phyloP scores from a whole-genome alignment of 257 asterid species.

The Salvia miltiorrhiza region DNA sequence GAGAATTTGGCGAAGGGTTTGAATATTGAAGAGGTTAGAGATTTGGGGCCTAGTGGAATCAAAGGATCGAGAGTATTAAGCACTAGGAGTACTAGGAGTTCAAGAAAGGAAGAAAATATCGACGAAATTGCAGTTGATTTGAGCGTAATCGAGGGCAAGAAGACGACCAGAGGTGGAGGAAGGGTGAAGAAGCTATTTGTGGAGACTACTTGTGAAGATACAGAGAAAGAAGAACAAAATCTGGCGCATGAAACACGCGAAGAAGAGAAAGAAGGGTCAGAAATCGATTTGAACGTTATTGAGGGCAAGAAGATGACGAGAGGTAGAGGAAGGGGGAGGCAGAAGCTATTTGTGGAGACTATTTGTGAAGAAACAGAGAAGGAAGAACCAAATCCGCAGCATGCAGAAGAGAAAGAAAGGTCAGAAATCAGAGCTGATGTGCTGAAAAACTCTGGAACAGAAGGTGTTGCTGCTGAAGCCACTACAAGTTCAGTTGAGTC shows the following conservation, averaged over 20 bases:
- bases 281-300: constrained; percentile 20
- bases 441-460: not conserved
- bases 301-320: constrained; percentile 26
- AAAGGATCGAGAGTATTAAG: constrained; percentile 15
- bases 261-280: constrained; percentile 11
- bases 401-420: not conserved
- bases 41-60: constrained; percentile 19
- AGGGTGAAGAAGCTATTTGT: constrained; percentile 22
- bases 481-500: constrained; percentile 26
- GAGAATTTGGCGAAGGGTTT: constrained; percentile 15
- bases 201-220: constrained; percentile 21
- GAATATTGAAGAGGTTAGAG: not conserved
- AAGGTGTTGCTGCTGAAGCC: constrained; percentile 18
- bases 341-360: constrained; percentile 9
- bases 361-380: constrained; percentile 23
- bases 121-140: constrained; percentile 17
- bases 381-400: constrained; percentile 20
- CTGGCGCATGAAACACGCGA: constrained; percentile 11
- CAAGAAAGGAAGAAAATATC: constrained; percentile 22
- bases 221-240: constrained; percentile 23
- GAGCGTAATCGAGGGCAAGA: constrained; percentile 25
- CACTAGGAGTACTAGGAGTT: constrained; percentile 39
- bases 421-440: constrained; percentile 16
- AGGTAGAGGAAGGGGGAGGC: constrained; percentile 34
- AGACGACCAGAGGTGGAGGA: constrained; percentile 28